Evolutionary conservation across 345 rosid genomes (phyloP).

Genomic region (Syzygium oleosum): DNA sequence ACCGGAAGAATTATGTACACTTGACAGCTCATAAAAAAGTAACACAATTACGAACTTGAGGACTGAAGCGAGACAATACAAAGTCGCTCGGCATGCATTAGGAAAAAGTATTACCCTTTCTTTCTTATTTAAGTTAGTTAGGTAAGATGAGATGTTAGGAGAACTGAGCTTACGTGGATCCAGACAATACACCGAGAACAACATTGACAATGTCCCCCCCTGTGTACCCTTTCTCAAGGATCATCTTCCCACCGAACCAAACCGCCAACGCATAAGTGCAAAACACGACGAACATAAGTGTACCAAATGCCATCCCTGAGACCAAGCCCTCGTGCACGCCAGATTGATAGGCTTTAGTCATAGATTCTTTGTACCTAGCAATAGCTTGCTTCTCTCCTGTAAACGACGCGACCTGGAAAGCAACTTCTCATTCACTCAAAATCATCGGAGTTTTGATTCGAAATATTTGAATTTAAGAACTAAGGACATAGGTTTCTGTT

Average conservation of each 20-base stretch:
- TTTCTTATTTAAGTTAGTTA: neutral
- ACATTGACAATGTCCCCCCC: constrained; percentile 40
- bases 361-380: constrained; percentile 17
- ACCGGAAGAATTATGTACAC: too few species aligned
- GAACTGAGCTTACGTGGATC: constrained; percentile 25
- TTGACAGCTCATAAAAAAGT: too few species aligned
- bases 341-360: constrained; percentile 26
- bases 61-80: too few species aligned
- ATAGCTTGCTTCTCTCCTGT: constrained; percentile 44
- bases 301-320: constrained; percentile 31
- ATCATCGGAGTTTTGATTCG: too few species aligned
- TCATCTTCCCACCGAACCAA: constrained; percentile 49
- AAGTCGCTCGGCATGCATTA: too few species aligned
- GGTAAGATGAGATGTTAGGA: neutral
- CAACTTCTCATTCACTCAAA: neutral
- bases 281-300: constrained; percentile 5
- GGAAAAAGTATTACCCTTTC: neutral
- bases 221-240: constrained; percentile 31
- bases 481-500: neutral
- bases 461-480: neutral
- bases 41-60: too few species aligned
- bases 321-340: constrained; percentile 26
- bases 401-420: constrained; percentile 39
- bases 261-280: constrained; percentile 26
- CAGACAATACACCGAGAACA: constrained; percentile 27